Base-by-base conservation (phyloP, 2,329 filamentous ascomycete genomes). In the Coniochaeta hoffmannii region DNA sequence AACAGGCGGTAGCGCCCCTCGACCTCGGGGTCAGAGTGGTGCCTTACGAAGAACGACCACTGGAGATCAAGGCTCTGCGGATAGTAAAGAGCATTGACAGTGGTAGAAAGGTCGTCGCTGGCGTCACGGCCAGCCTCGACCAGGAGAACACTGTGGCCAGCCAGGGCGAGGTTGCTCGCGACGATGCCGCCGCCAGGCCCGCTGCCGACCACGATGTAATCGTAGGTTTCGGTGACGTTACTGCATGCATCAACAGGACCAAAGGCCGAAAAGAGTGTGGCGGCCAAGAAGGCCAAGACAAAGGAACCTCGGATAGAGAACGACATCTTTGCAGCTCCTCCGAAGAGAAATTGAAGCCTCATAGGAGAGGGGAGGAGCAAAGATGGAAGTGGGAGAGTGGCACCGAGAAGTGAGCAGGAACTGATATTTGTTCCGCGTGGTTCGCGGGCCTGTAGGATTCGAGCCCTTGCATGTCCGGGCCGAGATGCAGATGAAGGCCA, bases 151-250 rank as follows among this genome's bases (percentile, higher is more conserved):
- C 75, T 79, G 68, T 80, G 75, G 38, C 82, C 82, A 32, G 79
- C 77, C 52, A 79, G 69, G 19, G 83, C 82, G 26, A 86, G 76
- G 44, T 81, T 75, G 26, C 79, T 77, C 10, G 82, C 81, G 4
- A 85, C 66, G 8, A 81, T 81, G 15, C 77, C 81, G 51, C 82
- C 82, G 14, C 81, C 81, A 8, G 81, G 73, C 3, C 82, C 82
- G 9, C 79, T 81, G 12, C 83, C 82, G 38, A 86, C 80, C 10
- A 86, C 75, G 26, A 86, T 72, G 67, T 83, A 86, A 57, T 86
- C 83, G 63, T 86, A 86, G 17, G 64, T 68, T 2, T 63, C 62
- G 10, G 30, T 69, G 63, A 32, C 30, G 12, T 32, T 32, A 32
- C 30, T 38, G 14, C 41, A 51, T 1, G 53, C 38, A 32, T 55